Base-by-base conservation (phyloP, 2,329 filamentous ascomycete genomes). In the Trichophaea hybrida region DNA sequence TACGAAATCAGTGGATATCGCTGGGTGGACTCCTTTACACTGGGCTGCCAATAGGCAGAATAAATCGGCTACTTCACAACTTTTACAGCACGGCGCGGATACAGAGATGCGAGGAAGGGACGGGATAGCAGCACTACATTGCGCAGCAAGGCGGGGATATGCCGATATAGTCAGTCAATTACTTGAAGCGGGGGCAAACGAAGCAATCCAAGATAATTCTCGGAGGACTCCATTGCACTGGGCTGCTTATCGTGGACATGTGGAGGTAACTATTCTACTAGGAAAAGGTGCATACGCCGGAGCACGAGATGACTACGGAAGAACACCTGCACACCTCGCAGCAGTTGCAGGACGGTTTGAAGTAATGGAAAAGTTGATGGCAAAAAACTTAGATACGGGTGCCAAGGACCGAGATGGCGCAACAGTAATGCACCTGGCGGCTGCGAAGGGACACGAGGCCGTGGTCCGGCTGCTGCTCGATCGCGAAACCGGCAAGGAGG, bases 391-490 rank as follows among this genome's bases (percentile, higher is more conserved):
- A 10, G 38, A 43, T 15, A 43, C n/a, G 10, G 4, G n/a, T 2
- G 1, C n/a, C 38, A 15, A 24, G 17, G 46, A 50, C 17, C 10
- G 24, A 24, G 46, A 15, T 15, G 46, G 46, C 10, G 10, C 8
- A 10, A n/a, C 12, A n/a, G 58, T 60, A 52, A 46, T 65, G 44
- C 55, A 59, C 38, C 54, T 35, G 37, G 60, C 62, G 38, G 46
- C 59, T 57, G 49, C 31, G 24, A 64, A 61, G 8, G 71, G 72
- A 33, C 66, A 73, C 57, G 57, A 71, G 0, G 32, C 24, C 2
- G 55, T 58, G 4, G 69, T 73, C 0, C 58, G 49, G 17, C 17
- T 59, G 0, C 67, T 72, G 13, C n/a, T 50, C 46, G 24, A 24
- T 10, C 17, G 38, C n/a, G 38, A 15, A 1, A 4, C 4, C 38